Evolutionary conservation across 2,329 filamentous ascomycete genomes (phyloP).

Genomic region (Periconia digitata): DNA sequence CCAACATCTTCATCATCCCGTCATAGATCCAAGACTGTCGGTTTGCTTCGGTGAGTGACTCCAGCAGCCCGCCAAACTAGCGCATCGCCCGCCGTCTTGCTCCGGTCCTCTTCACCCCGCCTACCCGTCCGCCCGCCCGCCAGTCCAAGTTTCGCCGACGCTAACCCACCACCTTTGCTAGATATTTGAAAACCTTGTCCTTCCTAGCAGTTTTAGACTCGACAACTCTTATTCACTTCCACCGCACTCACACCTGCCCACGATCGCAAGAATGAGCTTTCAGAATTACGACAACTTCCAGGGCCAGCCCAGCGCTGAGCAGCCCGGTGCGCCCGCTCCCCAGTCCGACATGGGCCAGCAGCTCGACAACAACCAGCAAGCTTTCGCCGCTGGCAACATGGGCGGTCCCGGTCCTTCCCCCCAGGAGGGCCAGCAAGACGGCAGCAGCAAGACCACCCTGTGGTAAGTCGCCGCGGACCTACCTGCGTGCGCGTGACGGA

Average conservation of each 20-base stretch:
- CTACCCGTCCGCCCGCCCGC: neutral
- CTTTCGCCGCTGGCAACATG: constrained; percentile 55
- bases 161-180: constrained; percentile 27
- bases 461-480: constrained; percentile 43
- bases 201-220: constrained; percentile 22
- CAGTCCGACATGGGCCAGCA: constrained; percentile 60
- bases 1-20: constrained; percentile 12
- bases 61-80: constrained; percentile 10
- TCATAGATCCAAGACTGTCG: constrained; percentile 13
- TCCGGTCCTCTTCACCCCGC: constrained; percentile 5
- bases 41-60: constrained; percentile 29
- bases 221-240: constrained; percentile 17
- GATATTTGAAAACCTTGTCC: constrained; percentile 28
- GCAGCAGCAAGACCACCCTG: constrained; percentile 54
- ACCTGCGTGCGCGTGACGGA: constrained; percentile 2
- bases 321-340: constrained; percentile 48
- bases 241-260: constrained; percentile 6
- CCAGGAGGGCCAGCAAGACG: constrained; percentile 41
- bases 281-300: constrained; percentile 66
- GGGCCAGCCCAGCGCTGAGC: constrained; percentile 57
- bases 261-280: constrained; percentile 61
- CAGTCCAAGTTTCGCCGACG: constrained; percentile 18
- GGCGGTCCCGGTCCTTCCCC: constrained; percentile 43
- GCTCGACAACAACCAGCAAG: constrained; percentile 55
- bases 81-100: constrained; percentile 2